Evolutionary conservation across 2,329 filamentous ascomycete species (phyloP).

Genomic region (Hypoxylon sp.): DNA sequence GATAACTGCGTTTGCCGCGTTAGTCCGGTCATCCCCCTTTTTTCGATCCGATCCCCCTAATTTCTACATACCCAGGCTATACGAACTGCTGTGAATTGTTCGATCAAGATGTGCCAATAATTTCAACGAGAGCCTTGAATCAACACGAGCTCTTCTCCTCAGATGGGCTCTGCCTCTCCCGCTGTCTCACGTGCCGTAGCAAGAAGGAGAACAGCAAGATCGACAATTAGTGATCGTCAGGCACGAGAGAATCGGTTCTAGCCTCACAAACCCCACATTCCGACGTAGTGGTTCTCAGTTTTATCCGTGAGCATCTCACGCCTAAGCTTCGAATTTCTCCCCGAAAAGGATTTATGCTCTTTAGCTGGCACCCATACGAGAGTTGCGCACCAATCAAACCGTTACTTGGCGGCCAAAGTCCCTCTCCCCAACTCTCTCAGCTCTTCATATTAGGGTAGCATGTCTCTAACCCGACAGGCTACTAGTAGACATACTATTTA

Average conservation of each 20-base stretch:
- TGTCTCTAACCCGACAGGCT: background rate
- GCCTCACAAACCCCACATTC: constrained; percentile 19
- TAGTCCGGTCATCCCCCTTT: background rate
- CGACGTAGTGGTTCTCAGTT: constrained; percentile 18
- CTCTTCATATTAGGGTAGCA: background rate
- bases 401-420: constrained; percentile 5
- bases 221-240: constrained; percentile 31
- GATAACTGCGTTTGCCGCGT: background rate
- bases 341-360: background rate
- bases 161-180: background rate
- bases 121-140: background rate
- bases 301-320: constrained; percentile 10
- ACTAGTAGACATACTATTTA: background rate
- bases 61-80: background rate
- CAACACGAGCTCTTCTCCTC: background rate
- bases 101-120: background rate
- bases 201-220: constrained; percentile 6
- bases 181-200: background rate
- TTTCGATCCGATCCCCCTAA: background rate
- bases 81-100: background rate
- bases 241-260: constrained; percentile 26
- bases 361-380: background rate
- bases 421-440: constrained; percentile 13
- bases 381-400: constrained; percentile 3
- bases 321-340: background rate